Base-by-base conservation (phyloP, 805 yeast species). In the Candida parachauliodes region DNA sequence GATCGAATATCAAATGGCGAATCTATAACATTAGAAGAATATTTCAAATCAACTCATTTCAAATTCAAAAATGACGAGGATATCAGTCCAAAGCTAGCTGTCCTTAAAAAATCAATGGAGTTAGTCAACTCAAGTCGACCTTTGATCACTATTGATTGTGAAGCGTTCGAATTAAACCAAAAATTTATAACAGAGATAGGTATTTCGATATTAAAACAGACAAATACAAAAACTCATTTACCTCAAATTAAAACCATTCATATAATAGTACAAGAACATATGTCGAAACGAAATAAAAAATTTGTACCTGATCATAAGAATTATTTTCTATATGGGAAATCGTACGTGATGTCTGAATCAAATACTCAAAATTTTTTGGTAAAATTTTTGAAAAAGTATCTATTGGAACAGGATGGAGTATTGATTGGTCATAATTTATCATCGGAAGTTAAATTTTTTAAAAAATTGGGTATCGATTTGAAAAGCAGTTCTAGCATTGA, bases 391-490 rank as follows among this genome's bases (percentile, higher is more conserved):
- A 57, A 73, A 28, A 58, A 62, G 36, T 77, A 75, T 45, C 63
- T 74, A 45, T 40, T 36, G 4, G 28, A 42, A 34, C 8, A 47
- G 36, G n/a, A 65, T 6, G 60, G 57, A 3, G 51, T 51, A 5
- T 60, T 79, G 28, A 80, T 81, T 17, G 88, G 87, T 0, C 89
- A 82, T 54, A 70, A 70, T 34, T 60, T 79, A 8, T 43, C 48
- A 12, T 79, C 77, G 11, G 88, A 82, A 50, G 38, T 82, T 12
- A 59, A 52, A 32, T 74, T 80, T 78, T 56, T 82, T 20, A 46
- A 46, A 14, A 46, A 52, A 9, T 41, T 76, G 25, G 79, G 77
- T n/a, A 60, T 79, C 2, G 37, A 57, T 2, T 52, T 79, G n/a
- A 77, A 80, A 0, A 43, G 45, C 0, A 42, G 55, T 14, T 28